Conservation (phyloP, 441 rosid species). For the Populus hybrid region DNA sequence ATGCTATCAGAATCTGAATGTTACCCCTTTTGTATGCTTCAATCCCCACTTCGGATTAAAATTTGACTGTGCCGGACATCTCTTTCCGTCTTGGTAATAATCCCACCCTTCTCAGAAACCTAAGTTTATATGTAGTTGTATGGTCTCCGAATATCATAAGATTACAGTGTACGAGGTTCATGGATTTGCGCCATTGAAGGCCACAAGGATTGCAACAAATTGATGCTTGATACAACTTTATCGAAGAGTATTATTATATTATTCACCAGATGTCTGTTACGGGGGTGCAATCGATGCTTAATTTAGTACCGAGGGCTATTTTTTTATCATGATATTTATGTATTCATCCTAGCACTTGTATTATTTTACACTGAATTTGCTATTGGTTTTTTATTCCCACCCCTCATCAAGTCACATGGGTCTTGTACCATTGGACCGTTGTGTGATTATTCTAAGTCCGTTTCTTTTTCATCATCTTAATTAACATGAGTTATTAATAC, state of each 20-base stretch:
- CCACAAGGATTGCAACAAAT: slow-evolving; percentile 22
- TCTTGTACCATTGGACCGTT: slow-evolving; percentile 42
- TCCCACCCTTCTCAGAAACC: neutral
- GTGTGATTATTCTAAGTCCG: slow-evolving; percentile 26
- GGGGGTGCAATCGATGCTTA: slow-evolving; percentile 19
- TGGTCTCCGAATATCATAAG: neutral
- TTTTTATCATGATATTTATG: slow-evolving; percentile 3
- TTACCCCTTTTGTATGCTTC: neutral
- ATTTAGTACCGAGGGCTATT: neutral
- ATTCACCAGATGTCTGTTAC: slow-evolving; percentile 18
- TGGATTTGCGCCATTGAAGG: slow-evolving; percentile 22
- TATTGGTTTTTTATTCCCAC: slow-evolving; percentile 20
- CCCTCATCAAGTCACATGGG: slow-evolving; percentile 65
- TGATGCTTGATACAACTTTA: slow-evolving; percentile 2
- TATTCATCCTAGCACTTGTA: slow-evolving; percentile 20
- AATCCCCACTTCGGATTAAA: neutral
- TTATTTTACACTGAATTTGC: slow-evolving; percentile 30
- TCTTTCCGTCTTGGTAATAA: no score
- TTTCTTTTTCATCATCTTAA: slow-evolving; percentile 25
- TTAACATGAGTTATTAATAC: slow-evolving; percentile 3
- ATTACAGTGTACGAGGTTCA: slow-evolving; percentile 3
- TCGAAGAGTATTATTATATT: slow-evolving; percentile 4
- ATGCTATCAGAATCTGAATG: neutral
- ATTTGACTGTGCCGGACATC: neutral
- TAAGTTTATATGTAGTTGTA: no score